Base-by-base conservation (phyloP, 768 basidiomycete genomes). In the Crepidotus variabilis region DNA sequence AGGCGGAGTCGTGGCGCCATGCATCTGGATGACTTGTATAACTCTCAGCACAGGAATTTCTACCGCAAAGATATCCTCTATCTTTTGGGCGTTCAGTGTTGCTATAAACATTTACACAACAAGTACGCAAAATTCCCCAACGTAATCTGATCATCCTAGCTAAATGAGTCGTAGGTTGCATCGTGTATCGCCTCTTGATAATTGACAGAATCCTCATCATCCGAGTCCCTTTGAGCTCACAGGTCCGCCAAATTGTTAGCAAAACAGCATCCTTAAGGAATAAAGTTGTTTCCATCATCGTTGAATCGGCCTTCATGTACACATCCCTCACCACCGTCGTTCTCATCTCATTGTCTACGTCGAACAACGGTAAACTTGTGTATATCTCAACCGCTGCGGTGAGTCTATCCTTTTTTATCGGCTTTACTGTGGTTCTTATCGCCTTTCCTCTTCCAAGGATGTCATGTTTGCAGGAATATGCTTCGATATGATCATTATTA, bases 401-500 rank as follows among this genome's bases (percentile, higher is more conserved):
- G 23, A 56, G 64, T 57, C 2, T 7, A 7, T 8, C 39, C 4
- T 43, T 14, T 22, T 51, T 58, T n/a, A 2, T 22, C 13, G 20
- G 1, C 33, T 7, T 16, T n/a, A 8, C 16, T n/a, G 20, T 47
- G 20, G 2, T 52, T 6, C 24, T 32, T 10, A 36, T 22, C n/a
- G n/a, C 11, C n/a, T 57, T 18, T 23, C 13, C 14, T 48, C 47
- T 16, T 20, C 28, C 9, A n/a, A 67, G 64, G 56, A 63, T 23
- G 51, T 61, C 35, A 49, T 59, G 11, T 50, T 63, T 8, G 59
- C 54, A 2, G 64, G 62, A 16, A 62, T 63, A 11, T 61, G 62
- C 1, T 65, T 65, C 54, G 63, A 67, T 35, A 56, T 67, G 3
- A 65, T 67, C 36, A 50, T 64, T 20, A 63, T 63, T 9, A 35